Evolutionary conservation across 371 early-diverging fungal genomes (phyloP), one percentile per base, ranked within the genome.

Genomic region (Mortierella sp.): DNA sequence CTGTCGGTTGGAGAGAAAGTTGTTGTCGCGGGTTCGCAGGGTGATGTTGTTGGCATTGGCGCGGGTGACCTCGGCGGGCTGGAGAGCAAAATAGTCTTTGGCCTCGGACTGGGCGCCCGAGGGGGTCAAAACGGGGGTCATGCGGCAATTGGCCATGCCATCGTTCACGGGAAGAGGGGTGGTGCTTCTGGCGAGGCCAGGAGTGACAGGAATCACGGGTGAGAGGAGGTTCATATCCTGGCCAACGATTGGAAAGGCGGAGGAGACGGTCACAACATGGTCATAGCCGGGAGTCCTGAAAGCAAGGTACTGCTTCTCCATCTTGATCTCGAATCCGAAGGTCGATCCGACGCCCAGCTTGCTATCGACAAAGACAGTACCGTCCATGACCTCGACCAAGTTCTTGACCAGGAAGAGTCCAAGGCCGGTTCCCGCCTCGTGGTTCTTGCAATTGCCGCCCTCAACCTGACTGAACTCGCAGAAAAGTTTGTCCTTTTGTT

Each of bases 341-440:
- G 83, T 87, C 14, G 88, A 88, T 28, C 88, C 88, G 31, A 83
- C 81, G 51, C 83, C 88, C 28, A 79, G 71, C 34, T 80, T 71
- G 59, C 84, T 83, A 21, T 75, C 46, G 16, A 88, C 76, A 74
- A 80, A 80, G 40, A 88, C 85, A 11, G 73, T 74, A 9, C 88
- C 88, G 40, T 75, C 74, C 88, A 88, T 87, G 50, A 84, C 73
- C 74, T 87, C 87, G 59, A 83, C 82, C 61, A 88, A 75, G 16
- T 77, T 82, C 73, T 88, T 87, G 73, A 85, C 85, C 67, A 85
- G 55, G 31, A 85, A 85, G 16, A 88, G 73, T 9, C 88, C 88
- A 5, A 88, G 82, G 10, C 91, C 91, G 13, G 92, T 92, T 31
- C 92, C 92, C 37, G 90, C 91, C 77, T 87, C 90, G 40, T 85